phyloP scores from a whole-genome alignment of 108 stramenopile species.

The Skeletonema marinoi region DNA sequence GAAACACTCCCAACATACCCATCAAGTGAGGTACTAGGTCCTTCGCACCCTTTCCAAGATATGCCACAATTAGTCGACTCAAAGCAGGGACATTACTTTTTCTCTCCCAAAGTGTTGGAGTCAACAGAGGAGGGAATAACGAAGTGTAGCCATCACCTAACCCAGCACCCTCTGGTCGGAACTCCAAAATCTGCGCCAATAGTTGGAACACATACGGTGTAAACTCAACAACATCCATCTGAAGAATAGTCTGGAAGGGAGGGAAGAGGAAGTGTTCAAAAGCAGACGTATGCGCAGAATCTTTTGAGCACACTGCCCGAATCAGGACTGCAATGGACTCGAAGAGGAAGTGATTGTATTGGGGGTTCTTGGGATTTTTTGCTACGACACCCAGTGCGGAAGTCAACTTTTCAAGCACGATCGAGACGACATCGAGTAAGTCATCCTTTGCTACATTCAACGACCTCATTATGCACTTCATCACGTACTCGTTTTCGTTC shows the following conservation, averaged over 20 bases:
- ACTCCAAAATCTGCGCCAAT: slow-evolving; percentile 93
- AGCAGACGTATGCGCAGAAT: slow-evolving; percentile 60
- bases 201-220: slow-evolving; percentile 98
- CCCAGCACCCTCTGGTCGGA: slow-evolving; percentile 66
- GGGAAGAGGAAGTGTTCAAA: slow-evolving; percentile 94
- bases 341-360: slow-evolving; percentile 97
- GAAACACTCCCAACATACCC: slow-evolving; percentile 79
- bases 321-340: slow-evolving; percentile 96
- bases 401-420: slow-evolving; percentile 87
- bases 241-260: slow-evolving; percentile 90
- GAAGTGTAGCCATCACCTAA: slow-evolving; percentile 80
- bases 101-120: slow-evolving; percentile 88
- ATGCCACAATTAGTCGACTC: slow-evolving; percentile 84
- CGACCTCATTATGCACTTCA: slow-evolving; percentile 96
- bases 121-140: slow-evolving; percentile 87
- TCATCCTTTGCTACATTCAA: slow-evolving; percentile 78
- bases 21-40: slow-evolving; percentile 62
- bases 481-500: slow-evolving; percentile 96
- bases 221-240: slow-evolving; percentile 94
- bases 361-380: slow-evolving; percentile 95
- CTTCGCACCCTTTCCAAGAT: slow-evolving; percentile 75
- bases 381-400: slow-evolving; percentile 82
- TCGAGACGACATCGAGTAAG: slow-evolving; percentile 81
- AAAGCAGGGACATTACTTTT: slow-evolving; percentile 96
- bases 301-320: slow-evolving; percentile 70